phyloP scores from a whole-genome alignment of 2,329 filamentous ascomycete genomes.

The Diaporthe ilicicola region DNA sequence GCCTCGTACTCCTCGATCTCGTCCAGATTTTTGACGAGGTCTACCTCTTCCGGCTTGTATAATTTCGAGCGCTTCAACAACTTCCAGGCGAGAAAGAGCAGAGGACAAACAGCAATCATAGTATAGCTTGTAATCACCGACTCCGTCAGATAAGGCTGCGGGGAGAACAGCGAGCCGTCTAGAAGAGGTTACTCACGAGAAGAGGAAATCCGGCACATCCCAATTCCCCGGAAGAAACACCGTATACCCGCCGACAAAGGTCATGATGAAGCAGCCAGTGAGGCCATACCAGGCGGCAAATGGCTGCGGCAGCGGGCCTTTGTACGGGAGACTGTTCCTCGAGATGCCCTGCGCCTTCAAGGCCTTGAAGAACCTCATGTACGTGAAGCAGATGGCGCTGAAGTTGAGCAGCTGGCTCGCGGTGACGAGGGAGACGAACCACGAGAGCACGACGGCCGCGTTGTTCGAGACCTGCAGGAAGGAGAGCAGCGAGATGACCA shows the following conservation, averaged over 20 bases:
- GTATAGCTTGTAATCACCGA: conserved; percentile 37
- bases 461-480: conserved; percentile 49
- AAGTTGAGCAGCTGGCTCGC: conserved; percentile 53
- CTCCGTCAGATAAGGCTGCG: neutral
- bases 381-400: conserved; percentile 54
- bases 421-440: conserved; percentile 48
- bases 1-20: conserved; percentile 61
- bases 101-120: conserved; percentile 41
- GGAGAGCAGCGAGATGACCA: conserved; percentile 45
- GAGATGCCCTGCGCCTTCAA: conserved; percentile 24
- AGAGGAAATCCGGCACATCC: conserved; percentile 43
- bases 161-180: too few relatives aligned
- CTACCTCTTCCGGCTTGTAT: conserved; percentile 63
- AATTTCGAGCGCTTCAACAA: conserved; percentile 67
- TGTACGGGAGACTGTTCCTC: conserved; percentile 27
- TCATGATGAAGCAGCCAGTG: conserved; percentile 54
- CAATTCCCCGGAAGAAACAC: conserved; percentile 50
- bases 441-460: conserved; percentile 50
- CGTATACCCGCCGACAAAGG: conserved; percentile 65
- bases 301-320: conserved; percentile 43
- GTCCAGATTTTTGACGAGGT: conserved; percentile 68
- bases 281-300: conserved; percentile 61
- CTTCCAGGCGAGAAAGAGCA: conserved; percentile 74
- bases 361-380: conserved; percentile 48
- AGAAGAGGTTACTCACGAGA: conserved; percentile 39